Percentiles rank a stretch among this genome's conserved stretches.
Conservation (phyloP, 345 rosid species). For the Stellera chamaejasme region DNA sequence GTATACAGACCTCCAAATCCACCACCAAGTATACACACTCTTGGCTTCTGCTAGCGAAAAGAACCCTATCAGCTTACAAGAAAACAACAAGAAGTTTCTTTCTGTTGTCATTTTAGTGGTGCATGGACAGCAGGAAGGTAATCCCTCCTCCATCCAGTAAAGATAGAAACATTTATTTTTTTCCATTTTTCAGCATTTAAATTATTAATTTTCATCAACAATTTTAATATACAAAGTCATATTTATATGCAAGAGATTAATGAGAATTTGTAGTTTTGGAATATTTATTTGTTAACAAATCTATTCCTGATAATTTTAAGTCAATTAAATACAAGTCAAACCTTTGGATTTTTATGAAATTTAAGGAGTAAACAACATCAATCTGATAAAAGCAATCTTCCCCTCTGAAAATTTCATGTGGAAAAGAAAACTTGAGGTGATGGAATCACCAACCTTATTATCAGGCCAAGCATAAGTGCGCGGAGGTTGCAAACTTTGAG, state of each 20-base stretch:
- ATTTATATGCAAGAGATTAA: no score
- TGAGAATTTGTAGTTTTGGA: no score
- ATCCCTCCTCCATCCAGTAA: no score
- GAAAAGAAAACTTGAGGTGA: no score
- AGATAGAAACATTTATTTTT: no score
- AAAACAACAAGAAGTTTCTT: not conserved
- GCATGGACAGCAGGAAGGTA: not conserved
- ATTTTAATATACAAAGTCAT: no score
- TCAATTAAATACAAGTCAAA: not conserved
- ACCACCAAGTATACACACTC: conserved; percentile 66
- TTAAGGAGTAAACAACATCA: no score
- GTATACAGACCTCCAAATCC: conserved; percentile 93
- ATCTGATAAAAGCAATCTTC: no score
- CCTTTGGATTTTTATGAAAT: not conserved
- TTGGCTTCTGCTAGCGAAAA: conserved; percentile 37
- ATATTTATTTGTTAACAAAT: no score
- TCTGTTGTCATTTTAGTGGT: not conserved
- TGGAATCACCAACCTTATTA: conserved; percentile 23
- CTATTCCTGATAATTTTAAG: not conserved
- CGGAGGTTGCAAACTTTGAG: conserved; percentile 17
- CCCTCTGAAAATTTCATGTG: not conserved
- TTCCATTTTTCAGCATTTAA: no score
- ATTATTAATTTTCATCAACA: no score
- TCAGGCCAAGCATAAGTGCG: conserved; percentile 42
- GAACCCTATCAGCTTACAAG: not conserved